phyloP scores from a whole-genome alignment of 1,139 yeast species.

The Yamadazyma songkhlaensis region DNA sequence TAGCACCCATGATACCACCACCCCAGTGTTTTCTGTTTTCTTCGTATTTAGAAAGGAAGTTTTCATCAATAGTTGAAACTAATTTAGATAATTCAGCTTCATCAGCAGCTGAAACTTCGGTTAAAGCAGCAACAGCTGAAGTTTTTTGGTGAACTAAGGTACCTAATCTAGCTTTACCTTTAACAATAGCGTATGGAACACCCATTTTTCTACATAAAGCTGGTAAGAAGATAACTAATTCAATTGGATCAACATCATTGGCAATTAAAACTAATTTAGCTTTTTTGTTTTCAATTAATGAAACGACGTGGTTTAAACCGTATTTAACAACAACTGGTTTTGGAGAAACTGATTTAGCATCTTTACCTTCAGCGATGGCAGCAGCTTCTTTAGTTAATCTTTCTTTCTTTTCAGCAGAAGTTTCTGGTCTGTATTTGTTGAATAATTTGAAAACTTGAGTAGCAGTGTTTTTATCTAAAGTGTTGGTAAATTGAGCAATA shows the following conservation, averaged over 20 bases:
- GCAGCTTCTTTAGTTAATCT: conserved; percentile 98
- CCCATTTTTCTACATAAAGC: conserved; percentile 99
- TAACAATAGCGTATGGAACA: conserved; percentile 96
- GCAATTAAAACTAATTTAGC: conserved; percentile 96
- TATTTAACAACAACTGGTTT: conserved; percentile 95
- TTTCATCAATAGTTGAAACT: conserved; percentile 87
- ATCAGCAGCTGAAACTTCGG: conserved; percentile 92
- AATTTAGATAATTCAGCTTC: conserved; percentile 91
- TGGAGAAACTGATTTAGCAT: conserved; percentile 92
- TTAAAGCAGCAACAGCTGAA: conserved; percentile 94
- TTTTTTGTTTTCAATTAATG: conserved; percentile 96
- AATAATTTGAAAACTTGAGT: conserved; percentile 93
- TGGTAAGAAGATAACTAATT: conserved; percentile 93
- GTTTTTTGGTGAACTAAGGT: conserved; percentile 96
- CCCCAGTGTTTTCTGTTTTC: conserved; percentile 99
- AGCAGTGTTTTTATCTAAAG: conserved; percentile 98
- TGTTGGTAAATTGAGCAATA: conserved; percentile 90
- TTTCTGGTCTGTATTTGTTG: conserved; percentile 99
- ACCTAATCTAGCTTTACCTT: conserved; percentile 99
- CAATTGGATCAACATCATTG: conserved; percentile 98
- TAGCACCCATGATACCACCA: conserved; percentile 97
- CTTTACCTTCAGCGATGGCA: conserved; percentile 96
- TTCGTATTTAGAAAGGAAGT: conserved; percentile 90
- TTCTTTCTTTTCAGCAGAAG: conserved; percentile 95
- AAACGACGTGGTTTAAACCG: conserved; percentile 98